Evolutionary conservation across 169 alveolate species (phyloP), one percentile per base, ranked within the genome.

Genomic region (Plasmodium yoelii): DNA sequence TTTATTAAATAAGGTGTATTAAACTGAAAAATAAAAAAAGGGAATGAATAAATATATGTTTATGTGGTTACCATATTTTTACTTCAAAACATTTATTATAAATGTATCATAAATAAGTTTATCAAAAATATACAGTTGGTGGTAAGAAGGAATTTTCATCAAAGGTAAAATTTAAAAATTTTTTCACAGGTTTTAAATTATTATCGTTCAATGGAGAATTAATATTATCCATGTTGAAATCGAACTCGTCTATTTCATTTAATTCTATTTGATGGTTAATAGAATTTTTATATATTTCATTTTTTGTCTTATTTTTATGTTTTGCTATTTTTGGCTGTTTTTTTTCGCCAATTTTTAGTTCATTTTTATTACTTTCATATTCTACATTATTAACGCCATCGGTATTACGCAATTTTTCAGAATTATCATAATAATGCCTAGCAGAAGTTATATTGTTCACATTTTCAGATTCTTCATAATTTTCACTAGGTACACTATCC

Each of bases 1-100:
- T 82, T 82, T 64, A 82, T 53, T 34, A 82, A 13, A 47, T 47
- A 82, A 53, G 67, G 46, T 46, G 90, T 82, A 28, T 67, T 19
- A 28, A 67, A 82, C 90, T 82, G 57, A 26, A 47, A 67, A 61
- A 47, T 42, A 60, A 68, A 68, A 68, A 61, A 61, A 18, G 51
- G 7, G 56, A 39, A 64, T 18, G 57, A n/a, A 73, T 5, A 13
- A 15, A n/a, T 59, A n/a, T 57, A 47, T 19, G 9, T 24, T 18
- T 68, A 0, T 82, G 15, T 34, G 28, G 9, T 13, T 72, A 46
- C 19, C 63, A 34, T 44, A 6, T 49, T 9, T 8, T 13, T 26
- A 12, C 28, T 26, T 75, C 18, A 39, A 19, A 77, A 44, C 12
- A 19, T 1, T 47, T 5, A 47, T 19, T 28, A 47, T 63, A 13